Conservation (phyloP, 2,329 filamentous ascomycete genomes). For the Didymella segeticola region DNA sequence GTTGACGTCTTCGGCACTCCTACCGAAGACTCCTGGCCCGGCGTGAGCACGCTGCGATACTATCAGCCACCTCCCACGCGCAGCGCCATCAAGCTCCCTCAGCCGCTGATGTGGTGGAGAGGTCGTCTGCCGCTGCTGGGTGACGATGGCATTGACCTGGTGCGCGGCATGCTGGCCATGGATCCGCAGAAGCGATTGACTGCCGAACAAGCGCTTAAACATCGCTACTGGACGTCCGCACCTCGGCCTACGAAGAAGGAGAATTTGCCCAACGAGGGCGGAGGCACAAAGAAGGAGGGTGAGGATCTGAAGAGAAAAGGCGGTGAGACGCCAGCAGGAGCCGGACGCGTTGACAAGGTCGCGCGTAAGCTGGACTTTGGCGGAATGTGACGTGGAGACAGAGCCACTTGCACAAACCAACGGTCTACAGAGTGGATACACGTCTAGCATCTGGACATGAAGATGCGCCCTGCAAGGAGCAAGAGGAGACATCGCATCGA, state of each 20-base stretch:
- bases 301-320: conserved; percentile 81
- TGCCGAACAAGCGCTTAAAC: conserved; percentile 77
- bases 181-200: conserved; percentile 87
- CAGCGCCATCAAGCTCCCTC: conserved; percentile 59
- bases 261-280: conserved; percentile 80
- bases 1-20: conserved; percentile 87
- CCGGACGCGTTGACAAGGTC: conserved; percentile 72
- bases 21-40: conserved; percentile 94
- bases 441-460: too few species aligned
- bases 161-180: conserved; percentile 83
- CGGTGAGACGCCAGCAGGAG: conserved; percentile 68
- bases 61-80: conserved; percentile 72
- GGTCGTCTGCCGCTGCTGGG: conserved; percentile 81
- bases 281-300: conserved; percentile 73
- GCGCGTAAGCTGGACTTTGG: conserved; percentile 71
- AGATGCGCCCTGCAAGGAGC: too few species aligned
- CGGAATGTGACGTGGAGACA: conserved; percentile 18
- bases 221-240: conserved; percentile 84
- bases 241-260: conserved; percentile 83
- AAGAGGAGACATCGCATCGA: too few species aligned
- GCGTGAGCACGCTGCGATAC: conserved; percentile 78
- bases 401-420: too few species aligned
- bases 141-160: conserved; percentile 80
- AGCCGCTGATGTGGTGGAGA: conserved; percentile 76
- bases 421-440: too few species aligned